A percentile compares a stretch with the other conserved stretches of the same genome.
These are phyloP conservation scores for Trametes elegans DNA, from an alignment of 768 basidiomycete genomes.

Conservation along the genomic window DNA sequence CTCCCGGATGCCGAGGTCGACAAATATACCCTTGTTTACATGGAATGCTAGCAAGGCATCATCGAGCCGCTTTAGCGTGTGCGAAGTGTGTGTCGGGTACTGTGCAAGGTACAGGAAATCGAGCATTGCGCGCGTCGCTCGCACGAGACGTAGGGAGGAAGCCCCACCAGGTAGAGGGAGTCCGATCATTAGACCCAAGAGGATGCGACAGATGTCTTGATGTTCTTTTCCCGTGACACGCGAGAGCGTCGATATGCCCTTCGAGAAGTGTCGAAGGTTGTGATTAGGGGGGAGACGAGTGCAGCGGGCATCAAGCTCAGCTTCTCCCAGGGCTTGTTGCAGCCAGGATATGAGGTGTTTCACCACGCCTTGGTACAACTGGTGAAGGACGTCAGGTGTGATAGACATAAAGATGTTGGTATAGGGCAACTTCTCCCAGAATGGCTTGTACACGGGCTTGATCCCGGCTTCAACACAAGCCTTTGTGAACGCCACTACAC, in stretches of 20 bases:
- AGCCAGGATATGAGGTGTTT: conserved; percentile 18
- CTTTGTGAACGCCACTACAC: conserved; percentile 19
- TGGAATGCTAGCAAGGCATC: conserved; percentile 27
- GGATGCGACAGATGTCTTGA: conserved; percentile 26
- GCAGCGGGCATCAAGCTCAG: background rate
- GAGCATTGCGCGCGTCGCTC: conserved; percentile 1
- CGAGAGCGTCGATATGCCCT: conserved; percentile 33
- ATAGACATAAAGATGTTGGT: conserved; percentile 14
- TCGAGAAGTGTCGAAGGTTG: conserved; percentile 31
- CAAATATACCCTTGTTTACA: conserved; percentile 36
- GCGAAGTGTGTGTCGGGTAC: conserved; percentile 32
- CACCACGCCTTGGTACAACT: conserved; percentile 31
- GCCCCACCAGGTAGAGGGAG: background rate
- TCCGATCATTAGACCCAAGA: conserved; percentile 11
- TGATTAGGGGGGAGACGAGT: conserved; percentile 33
- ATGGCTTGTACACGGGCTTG: conserved; percentile 4
- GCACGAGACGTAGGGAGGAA: background rate
- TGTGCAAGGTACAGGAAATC: conserved; percentile 27
- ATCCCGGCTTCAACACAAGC: conserved; percentile 15
- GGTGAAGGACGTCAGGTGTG: conserved; percentile 18
- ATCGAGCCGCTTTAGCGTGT: conserved; percentile 19
- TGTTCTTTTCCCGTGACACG: conserved; percentile 35
- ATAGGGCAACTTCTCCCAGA: background rate
- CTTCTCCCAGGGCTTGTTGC: conserved; percentile 12
- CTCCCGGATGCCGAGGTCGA: conserved; percentile 23